Evolutionary conservation across 352 stramenopile species (phyloP).

Genomic region (Thalassiosira mediterranea): DNA sequence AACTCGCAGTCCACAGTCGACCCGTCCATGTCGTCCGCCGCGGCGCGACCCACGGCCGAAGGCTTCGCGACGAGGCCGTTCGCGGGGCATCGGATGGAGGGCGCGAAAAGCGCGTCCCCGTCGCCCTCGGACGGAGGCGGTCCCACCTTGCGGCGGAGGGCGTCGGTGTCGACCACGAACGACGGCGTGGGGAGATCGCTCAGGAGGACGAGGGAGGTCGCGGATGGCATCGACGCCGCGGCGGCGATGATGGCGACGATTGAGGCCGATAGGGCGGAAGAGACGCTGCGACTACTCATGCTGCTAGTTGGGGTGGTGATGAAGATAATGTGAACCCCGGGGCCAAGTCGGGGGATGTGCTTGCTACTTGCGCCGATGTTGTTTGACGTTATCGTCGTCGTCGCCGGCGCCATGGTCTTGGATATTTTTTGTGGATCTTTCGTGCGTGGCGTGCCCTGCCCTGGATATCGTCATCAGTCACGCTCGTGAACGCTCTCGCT

Average conservation of each 20-base stretch:
- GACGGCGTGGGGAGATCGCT: conserved; percentile 67
- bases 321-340: too few relatives aligned
- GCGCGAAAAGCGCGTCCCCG: conserved; percentile 8
- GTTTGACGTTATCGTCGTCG: too few relatives aligned
- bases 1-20: conserved; percentile 33
- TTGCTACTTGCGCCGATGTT: too few relatives aligned
- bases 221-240: neutral
- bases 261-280: too few relatives aligned
- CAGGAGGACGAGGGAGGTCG: conserved; percentile 43
- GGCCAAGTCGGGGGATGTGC: too few relatives aligned
- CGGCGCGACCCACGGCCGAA: neutral
- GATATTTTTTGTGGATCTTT: too few relatives aligned
- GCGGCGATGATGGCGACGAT: neutral
- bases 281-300: too few relatives aligned
- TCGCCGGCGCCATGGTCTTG: too few relatives aligned
- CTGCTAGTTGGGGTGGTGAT: too few relatives aligned
- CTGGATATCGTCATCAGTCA: too few relatives aligned
- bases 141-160: conserved; percentile 31
- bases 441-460: too few relatives aligned
- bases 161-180: conserved; percentile 56
- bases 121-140: neutral
- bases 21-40: neutral
- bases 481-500: too few relatives aligned
- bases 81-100: conserved; percentile 31
- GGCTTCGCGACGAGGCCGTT: conserved; percentile 31